Evolutionary conservation across 768 basidiomycete species (phyloP), one percentile per base, ranked within the genome.

Genomic region (Auriscalpium microsporum): DNA sequence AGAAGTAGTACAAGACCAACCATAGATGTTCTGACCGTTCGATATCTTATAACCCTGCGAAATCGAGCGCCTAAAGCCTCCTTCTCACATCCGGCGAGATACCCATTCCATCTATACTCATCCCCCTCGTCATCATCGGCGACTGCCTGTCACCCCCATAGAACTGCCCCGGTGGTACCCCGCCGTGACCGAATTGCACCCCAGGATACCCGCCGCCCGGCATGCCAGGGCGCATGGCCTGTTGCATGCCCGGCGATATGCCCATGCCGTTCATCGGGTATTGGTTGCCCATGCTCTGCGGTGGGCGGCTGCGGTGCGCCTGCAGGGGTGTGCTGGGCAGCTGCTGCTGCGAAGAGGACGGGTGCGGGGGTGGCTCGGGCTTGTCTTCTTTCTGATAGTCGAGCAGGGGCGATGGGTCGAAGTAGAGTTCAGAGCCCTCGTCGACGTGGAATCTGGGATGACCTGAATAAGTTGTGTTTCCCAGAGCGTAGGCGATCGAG

Each of bases 371-470:
- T 28, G 28, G 28, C 3, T 49, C 54, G 13, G 59, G 33, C 49
- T 59, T 59, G 5, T 54, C 60, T 9, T 69, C 66, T 46, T 69
- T 68, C 53, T 63, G 59, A 58, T 70, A 64, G 34, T 63, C 68
- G 38, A 63, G 52, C 44, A 60, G 48, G 17, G 56, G 60, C 57
- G 82, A 78, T 11, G 88, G 77, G 66, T 91, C 79, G 52, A 86
- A 91, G 66, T 87, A 89, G 16, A 91, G 71, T 17, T 82, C 77
- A 4, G 88, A 88, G 56, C 77, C 74, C 66, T 80, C 73, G 63
- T 91, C 89, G 2, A 89, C 83, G n/a, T 82, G 75, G 65, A 89
- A 91, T 61, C 88, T 91, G 56, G 37, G 28, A 33, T 50, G 37
- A 34, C 28, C 7, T 7, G 28, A 5, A 28, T 28, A 28, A 28